Percentiles rank a stretch among this genome's conserved stretches.
These are phyloP conservation scores for Mycosphaerelloides madeirae DNA, from an alignment of 2,329 filamentous ascomycete genomes.

Conservation along the genomic window DNA sequence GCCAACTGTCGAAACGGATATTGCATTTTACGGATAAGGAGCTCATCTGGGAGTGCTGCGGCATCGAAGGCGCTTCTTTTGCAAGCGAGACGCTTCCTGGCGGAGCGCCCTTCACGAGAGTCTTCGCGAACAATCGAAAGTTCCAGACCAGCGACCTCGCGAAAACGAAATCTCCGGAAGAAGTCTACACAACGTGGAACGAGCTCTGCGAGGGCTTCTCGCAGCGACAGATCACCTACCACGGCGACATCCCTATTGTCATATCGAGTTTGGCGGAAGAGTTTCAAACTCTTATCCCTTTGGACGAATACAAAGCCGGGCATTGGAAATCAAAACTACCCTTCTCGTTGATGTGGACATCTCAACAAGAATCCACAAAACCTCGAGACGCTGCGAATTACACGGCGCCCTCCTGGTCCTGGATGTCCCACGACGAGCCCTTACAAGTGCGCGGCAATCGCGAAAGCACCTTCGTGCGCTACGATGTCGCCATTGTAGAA, in stretches of 20 bases:
- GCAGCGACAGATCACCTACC: background rate
- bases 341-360: background rate
- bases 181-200: constrained; percentile 3
- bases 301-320: background rate
- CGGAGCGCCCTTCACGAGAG: background rate
- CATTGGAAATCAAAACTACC: background rate
- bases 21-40: constrained; percentile 8
- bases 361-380: background rate
- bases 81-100: constrained; percentile 4
- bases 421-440: background rate
- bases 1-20: constrained; percentile 6
- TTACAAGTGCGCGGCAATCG: background rate
- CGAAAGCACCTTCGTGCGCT: background rate
- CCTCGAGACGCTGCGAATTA: background rate
- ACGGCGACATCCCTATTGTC: constrained; percentile 3
- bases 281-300: constrained; percentile 1
- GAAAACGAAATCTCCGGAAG: background rate
- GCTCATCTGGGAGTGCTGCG: constrained; percentile 7
- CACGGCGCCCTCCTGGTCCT: constrained; percentile 4
- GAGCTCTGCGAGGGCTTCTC: constrained; percentile 2
- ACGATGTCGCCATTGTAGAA: background rate
- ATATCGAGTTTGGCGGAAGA: constrained; percentile 1
- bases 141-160: background rate
- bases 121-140: background rate
- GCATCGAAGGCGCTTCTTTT: background rate